Conservation (phyloP, 805 yeast genomes). For the Metschnikowia orientalis region DNA sequence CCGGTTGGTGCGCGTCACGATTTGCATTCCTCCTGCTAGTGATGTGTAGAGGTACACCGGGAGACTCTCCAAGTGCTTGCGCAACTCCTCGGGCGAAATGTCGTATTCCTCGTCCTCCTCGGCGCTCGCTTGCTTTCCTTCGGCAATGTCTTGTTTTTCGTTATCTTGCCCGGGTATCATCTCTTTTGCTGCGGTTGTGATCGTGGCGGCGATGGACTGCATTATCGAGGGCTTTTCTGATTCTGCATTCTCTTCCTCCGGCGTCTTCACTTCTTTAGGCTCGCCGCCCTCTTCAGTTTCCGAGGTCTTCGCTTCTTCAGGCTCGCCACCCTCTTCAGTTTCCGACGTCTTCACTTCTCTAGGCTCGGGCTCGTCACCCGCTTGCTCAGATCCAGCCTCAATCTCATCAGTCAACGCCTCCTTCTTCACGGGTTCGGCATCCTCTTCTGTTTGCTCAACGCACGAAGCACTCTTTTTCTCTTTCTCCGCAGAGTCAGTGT, state of each 20-base stretch:
- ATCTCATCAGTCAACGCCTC: not conserved
- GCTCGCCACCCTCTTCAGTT: not conserved
- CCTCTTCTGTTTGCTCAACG: not conserved
- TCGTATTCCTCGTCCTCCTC: constrained; percentile 26
- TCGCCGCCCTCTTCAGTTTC: not conserved
- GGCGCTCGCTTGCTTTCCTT: not conserved
- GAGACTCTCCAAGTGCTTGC: constrained; percentile 39
- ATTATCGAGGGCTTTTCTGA: not conserved
- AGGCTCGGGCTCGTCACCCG: not conserved
- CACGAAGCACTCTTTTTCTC: too few species aligned
- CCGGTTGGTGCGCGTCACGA: constrained; percentile 72
- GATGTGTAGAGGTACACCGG: constrained; percentile 82
- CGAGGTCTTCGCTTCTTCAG: not conserved
- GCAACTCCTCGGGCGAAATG: constrained; percentile 39
- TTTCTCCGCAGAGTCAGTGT: not conserved
- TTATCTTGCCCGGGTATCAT: constrained; percentile 3
- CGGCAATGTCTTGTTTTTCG: not conserved
- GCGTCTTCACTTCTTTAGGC: not conserved
- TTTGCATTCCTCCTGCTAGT: constrained; percentile 80
- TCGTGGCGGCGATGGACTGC: constrained; percentile 3
- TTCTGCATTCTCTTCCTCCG: constrained; percentile 1
- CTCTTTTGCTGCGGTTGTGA: constrained; percentile 2
- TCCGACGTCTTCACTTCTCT: not conserved
- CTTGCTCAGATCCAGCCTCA: not conserved
- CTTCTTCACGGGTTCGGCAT: not conserved